Evolutionary conservation across 371 early-diverging fungal species (phyloP), one percentile per base, ranked within the genome.

Genomic region (Dinochytrium kinnereticum): DNA sequence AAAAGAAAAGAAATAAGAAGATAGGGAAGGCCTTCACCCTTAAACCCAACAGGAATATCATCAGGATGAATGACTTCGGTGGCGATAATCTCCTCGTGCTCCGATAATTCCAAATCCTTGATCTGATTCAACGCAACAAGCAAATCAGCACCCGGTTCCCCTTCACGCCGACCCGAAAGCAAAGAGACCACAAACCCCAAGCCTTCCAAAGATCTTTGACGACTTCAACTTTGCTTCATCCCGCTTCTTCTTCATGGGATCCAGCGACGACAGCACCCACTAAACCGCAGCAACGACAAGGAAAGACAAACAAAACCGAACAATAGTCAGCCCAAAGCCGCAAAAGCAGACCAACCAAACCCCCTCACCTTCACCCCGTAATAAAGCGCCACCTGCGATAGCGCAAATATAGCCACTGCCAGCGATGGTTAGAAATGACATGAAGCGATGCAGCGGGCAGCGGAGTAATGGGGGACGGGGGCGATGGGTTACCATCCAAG

Each of bases 31-130:
- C n/a, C n/a, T n/a, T n/a, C n/a, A n/a, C 93, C 93, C 51, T 87
- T 86, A 81, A 98, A 98, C 51, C 85, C 85, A 50, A 95, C 93
- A 36, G 85, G 76, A 68, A 96, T 92, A 76, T 98, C 98, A 67
- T 96, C 96, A 10, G 96, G 90, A 74, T 94, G 91, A 34, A 97
- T 90, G 10, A 98, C 94, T 81, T 97, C 98, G 50, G 92, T 82
- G 51, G 95, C 94, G 68, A 98, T 97, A 28, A 95, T 90, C 80
- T 93, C 91, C 83, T 98, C 98, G 77, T 98, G 92, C 78, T 95
- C 95, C 55, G 87, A 92, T 74, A 98, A 81, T 73, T 92, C 90
- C 67, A 96, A 75, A 77, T 92, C 90, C 59, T 81, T 81, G 34
- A 80, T 75, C 81, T 85, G 78, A 71, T 80, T 79, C 21, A 70